Evolutionary conservation across 164 flowering plant genomes (phyloP).

Genomic region (Santalum album): DNA sequence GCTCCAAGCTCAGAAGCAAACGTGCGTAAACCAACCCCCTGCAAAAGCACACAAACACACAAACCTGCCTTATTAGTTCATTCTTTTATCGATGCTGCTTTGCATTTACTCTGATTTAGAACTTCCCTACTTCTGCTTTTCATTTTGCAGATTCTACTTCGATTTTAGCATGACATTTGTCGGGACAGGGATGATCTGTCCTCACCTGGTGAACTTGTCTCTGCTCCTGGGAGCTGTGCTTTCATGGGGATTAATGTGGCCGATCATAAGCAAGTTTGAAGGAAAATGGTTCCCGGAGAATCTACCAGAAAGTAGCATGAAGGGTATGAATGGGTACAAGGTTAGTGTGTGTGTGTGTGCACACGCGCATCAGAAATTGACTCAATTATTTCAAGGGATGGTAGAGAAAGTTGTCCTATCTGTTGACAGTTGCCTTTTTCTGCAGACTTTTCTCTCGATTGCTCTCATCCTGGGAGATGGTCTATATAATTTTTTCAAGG

Average conservation of each 20-base stretch:
- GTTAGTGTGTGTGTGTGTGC: constrained; percentile 22
- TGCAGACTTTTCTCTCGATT: constrained; percentile 48
- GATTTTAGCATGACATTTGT: constrained; percentile 51
- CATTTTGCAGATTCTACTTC: constrained; percentile 48
- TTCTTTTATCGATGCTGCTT: too few relatives aligned
- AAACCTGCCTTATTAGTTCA: too few relatives aligned
- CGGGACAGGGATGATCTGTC: constrained; percentile 64
- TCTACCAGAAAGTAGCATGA: constrained; percentile 39
- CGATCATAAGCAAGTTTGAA: constrained; percentile 31
- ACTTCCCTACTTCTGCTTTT: neutral
- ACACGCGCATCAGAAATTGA: too few relatives aligned
- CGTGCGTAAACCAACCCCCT: constrained; percentile 27
- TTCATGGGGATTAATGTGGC: constrained; percentile 62
- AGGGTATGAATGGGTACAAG: constrained; percentile 55
- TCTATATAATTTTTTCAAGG: constrained; percentile 48
- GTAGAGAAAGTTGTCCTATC: too few relatives aligned
- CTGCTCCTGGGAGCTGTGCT: constrained; percentile 54
- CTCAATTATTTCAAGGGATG: too few relatives aligned
- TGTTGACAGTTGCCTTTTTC: neutral
- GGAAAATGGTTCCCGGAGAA: constrained; percentile 46
- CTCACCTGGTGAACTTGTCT: constrained; percentile 54
- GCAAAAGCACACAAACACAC: too few relatives aligned
- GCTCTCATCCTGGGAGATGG: constrained; percentile 65
- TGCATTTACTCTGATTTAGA: too few relatives aligned
- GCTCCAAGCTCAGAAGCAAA: constrained; percentile 40